Conservation (phyloP, 163 green algal species). For the Chloroidium sp. region DNA sequence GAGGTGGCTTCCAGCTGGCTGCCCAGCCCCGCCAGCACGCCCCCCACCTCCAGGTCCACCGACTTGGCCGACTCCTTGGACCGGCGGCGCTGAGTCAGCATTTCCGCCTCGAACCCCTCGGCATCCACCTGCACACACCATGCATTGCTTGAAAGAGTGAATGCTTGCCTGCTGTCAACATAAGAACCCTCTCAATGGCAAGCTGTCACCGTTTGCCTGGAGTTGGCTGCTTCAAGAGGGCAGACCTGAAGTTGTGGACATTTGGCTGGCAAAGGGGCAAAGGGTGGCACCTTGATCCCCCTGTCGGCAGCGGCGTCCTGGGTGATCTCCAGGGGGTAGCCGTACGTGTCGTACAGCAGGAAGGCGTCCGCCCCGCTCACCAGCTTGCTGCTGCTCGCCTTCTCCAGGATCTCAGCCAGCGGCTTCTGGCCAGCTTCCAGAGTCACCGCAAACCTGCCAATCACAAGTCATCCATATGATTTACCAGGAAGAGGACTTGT, state of each 20-base stretch:
- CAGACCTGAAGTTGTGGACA: not conserved
- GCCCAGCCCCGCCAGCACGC: constrained; percentile 25
- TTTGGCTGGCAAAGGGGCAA: not conserved
- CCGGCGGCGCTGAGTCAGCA: constrained; percentile 60
- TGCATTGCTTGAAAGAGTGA: not conserved
- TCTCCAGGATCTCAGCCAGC: constrained; percentile 4
- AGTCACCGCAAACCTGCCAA: constrained; percentile 23
- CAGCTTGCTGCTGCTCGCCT: not conserved
- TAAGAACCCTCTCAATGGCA: no score
- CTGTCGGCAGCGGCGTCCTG: constrained; percentile 46
- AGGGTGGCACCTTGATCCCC: constrained; percentile 31
- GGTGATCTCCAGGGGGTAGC: constrained; percentile 91
- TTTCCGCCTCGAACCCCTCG: constrained; percentile 66
- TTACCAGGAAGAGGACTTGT: no score
- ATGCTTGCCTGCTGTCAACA: no score
- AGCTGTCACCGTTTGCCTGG: not conserved
- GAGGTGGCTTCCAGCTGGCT: constrained; percentile 22
- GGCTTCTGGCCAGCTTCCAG: constrained; percentile 43
- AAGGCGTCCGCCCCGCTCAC: constrained; percentile 70
- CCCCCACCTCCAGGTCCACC: constrained; percentile 48
- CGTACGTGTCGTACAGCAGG: constrained; percentile 87
- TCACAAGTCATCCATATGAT: no score
- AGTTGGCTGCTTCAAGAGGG: not conserved
- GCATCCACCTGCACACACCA: constrained; percentile 52
- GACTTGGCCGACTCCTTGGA: constrained; percentile 39